A percentile compares a stretch with the other conserved stretches of the same genome.
phyloP scores from a whole-genome alignment of 106 monocot genomes.

The Dioscorea dumetorum region DNA sequence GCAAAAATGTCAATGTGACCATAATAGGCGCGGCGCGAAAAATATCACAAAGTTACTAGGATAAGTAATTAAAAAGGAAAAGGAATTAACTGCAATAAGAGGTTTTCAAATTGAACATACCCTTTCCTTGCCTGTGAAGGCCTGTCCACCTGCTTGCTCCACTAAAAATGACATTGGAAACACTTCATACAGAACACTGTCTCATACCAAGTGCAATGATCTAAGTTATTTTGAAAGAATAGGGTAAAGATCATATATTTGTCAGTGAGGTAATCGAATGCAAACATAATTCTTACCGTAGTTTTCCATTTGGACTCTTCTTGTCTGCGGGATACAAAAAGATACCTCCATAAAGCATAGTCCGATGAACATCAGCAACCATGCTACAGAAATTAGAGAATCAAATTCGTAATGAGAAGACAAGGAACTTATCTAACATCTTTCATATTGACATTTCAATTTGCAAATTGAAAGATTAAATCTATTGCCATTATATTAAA shows the following conservation, averaged over 20 bases:
- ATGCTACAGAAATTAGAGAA: constrained; percentile 42
- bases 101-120: constrained; percentile 23
- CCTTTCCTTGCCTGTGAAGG: constrained; percentile 88
- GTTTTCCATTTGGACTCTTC: constrained; percentile 92
- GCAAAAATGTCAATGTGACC: not conserved
- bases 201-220: constrained; percentile 1
- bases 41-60: too few species aligned
- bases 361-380: constrained; percentile 98
- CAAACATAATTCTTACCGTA: constrained; percentile 40
- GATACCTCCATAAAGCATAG: constrained; percentile 95
- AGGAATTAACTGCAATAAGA: too few species aligned
- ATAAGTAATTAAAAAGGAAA: too few species aligned
- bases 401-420: not conserved
- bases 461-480: too few species aligned
- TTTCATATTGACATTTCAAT: too few species aligned
- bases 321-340: constrained; percentile 97
- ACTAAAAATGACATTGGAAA: constrained; percentile 98
- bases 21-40: too few species aligned
- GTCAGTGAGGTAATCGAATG: too few species aligned
- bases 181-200: constrained; percentile 99
- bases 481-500: too few species aligned
- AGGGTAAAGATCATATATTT: not conserved
- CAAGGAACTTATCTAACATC: not conserved
- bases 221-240: not conserved
- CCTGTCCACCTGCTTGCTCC: constrained; percentile 98